Conservation (phyloP, 2,329 filamentous ascomycete genomes). For the Arthrobotrys pseudoclavata region DNA sequence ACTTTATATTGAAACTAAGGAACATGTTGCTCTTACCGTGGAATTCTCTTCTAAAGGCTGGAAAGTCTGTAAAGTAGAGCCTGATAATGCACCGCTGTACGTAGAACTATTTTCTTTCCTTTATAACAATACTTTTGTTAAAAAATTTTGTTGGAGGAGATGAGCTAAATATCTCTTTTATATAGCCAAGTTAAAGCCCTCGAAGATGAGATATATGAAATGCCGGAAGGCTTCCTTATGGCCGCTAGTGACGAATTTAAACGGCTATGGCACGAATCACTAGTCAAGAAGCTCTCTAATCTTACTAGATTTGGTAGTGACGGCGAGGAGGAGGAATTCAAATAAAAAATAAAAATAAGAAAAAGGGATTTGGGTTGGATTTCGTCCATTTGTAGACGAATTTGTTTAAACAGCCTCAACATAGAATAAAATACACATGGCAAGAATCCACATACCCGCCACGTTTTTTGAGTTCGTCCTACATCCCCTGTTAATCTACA, state of each 20-base stretch:
- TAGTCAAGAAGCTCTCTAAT: slow-evolving; percentile 39
- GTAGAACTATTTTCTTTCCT: neutral
- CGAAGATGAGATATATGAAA: slow-evolving; percentile 53
- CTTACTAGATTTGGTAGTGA: slow-evolving; percentile 26
- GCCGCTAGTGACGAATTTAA: slow-evolving; percentile 58
- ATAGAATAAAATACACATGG: slow-evolving; percentile 32
- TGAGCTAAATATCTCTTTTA: slow-evolving; percentile 28
- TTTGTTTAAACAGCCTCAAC: slow-evolving; percentile 23
- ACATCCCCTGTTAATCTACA: neutral
- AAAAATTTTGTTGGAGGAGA: neutral
- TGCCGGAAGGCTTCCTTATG: slow-evolving; percentile 53
- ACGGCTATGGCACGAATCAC: slow-evolving; percentile 47
- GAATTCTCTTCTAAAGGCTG: slow-evolving; percentile 43
- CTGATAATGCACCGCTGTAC: slow-evolving; percentile 51
- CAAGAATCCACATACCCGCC: slow-evolving; percentile 3
- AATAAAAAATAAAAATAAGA: neutral
- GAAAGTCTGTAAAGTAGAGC: slow-evolving; percentile 41
- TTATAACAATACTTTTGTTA: neutral
- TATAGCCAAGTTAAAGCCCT: slow-evolving; percentile 54
- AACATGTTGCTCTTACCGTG: slow-evolving; percentile 40
- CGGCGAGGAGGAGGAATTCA: slow-evolving; percentile 7
- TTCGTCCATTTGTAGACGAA: slow-evolving; percentile 2
- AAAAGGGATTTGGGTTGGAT: slow-evolving; percentile 33
- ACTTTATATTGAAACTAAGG: slow-evolving; percentile 48
- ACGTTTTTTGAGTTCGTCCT: slow-evolving; percentile 20